Evolutionary conservation across 2,329 filamentous ascomycete genomes (phyloP).

Genomic region (Aureobasidium leucospermi): DNA sequence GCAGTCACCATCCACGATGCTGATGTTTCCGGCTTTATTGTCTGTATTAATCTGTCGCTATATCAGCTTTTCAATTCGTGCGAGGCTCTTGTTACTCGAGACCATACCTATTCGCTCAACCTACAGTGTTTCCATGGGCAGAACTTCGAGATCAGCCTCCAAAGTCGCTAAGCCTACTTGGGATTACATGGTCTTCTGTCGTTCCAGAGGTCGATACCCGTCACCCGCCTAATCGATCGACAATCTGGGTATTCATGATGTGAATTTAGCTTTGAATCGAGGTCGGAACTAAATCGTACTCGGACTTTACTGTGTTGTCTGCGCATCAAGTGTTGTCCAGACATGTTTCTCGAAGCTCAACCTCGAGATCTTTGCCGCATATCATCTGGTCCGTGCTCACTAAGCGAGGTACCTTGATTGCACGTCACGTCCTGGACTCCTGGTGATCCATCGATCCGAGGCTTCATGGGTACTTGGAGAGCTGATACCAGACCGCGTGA

Average conservation of each 20-base stretch:
- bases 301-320: background rate
- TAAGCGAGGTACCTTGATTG: slow-evolving; percentile 8
- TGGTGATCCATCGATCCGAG: background rate
- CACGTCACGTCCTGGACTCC: slow-evolving; percentile 2
- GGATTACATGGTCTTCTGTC: background rate
- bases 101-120: background rate
- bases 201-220: background rate
- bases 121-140: background rate
- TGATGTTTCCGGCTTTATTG: background rate
- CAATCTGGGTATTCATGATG: background rate
- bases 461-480: background rate
- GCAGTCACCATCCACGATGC: background rate
- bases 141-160: background rate
- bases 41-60: background rate
- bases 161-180: background rate
- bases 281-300: background rate
- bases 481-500: background rate
- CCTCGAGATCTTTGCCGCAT: background rate
- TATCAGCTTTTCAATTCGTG: background rate
- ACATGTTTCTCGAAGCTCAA: slow-evolving; percentile 1
- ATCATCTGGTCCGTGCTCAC: background rate
- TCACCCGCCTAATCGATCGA: background rate
- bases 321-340: background rate
- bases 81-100: background rate
- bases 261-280: background rate